Evolutionary conservation across 2,329 filamentous ascomycete genomes (phyloP).

Genomic region (Escovopsis sp.): DNA sequence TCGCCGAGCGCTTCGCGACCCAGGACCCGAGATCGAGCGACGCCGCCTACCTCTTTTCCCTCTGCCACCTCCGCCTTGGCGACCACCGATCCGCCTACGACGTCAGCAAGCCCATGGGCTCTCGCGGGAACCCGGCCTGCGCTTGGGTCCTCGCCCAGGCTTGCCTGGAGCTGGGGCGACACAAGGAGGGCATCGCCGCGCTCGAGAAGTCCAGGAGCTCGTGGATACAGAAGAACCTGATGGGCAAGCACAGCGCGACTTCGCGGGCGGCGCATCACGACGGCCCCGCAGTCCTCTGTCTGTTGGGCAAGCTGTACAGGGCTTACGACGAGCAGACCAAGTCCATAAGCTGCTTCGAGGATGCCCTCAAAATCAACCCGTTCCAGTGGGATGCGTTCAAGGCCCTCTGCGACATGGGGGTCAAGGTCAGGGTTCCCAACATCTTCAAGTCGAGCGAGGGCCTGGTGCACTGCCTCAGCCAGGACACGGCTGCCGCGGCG

Average conservation of each 20-base stretch:
- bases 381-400: conserved; percentile 98
- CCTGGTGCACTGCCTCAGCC: conserved; percentile 34
- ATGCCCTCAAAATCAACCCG: conserved; percentile 76
- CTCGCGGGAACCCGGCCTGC: conserved; percentile 70
- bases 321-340: conserved; percentile 71
- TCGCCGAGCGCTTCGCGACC: conserved; percentile 72
- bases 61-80: conserved; percentile 71
- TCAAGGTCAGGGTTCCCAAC: conserved; percentile 66
- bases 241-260: conserved; percentile 72
- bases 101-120: conserved; percentile 55
- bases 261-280: conserved; percentile 65
- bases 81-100: conserved; percentile 80
- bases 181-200: conserved; percentile 67
- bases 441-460: conserved; percentile 63
- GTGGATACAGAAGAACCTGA: conserved; percentile 62
- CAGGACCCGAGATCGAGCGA: conserved; percentile 73
- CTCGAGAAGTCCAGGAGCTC: conserved; percentile 67
- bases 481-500: conserved; percentile 12
- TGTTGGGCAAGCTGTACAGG: conserved; percentile 77
- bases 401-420: conserved; percentile 74
- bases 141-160: conserved; percentile 85
- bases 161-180: conserved; percentile 64
- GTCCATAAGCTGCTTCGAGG: conserved; percentile 75
- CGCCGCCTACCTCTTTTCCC: conserved; percentile 65
- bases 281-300: conserved; percentile 64